These are phyloP conservation scores for Arachis hypogaea DNA, from an alignment of 306 rosid genomes.

Conservation along the genomic window DNA sequence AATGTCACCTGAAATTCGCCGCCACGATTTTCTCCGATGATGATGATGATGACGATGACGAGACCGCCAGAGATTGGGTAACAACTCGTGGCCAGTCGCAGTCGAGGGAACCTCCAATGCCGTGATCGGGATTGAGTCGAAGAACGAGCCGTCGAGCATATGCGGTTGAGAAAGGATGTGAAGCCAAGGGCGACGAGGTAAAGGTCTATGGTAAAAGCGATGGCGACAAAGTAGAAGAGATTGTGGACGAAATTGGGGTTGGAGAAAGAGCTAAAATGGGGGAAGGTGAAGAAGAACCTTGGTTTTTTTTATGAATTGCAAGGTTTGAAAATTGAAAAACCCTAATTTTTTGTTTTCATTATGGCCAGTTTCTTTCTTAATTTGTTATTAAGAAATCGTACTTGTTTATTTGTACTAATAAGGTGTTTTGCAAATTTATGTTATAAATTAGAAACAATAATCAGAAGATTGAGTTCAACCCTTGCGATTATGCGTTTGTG, in stretches of 20 bases:
- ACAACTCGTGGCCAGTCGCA: conserved; percentile 49
- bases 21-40: conserved; percentile 45
- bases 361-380: background rate
- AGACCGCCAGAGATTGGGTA: conserved; percentile 33
- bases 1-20: conserved; percentile 75
- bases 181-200: conserved; percentile 40
- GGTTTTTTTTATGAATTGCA: conserved; percentile 62
- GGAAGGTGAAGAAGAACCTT: conserved; percentile 43
- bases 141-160: conserved; percentile 42
- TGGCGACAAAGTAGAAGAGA: background rate
- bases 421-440: background rate
- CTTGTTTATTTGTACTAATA: background rate
- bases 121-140: conserved; percentile 43
- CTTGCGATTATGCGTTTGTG: too few species aligned
- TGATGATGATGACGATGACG: conserved; percentile 43
- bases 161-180: conserved; percentile 43
- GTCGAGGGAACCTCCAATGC: conserved; percentile 41
- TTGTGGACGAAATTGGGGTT: conserved; percentile 28
- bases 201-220: conserved; percentile 30
- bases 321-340: conserved; percentile 52
- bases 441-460: too few species aligned
- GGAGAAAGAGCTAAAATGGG: conserved; percentile 50
- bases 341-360: background rate
- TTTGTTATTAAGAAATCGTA: background rate
- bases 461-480: too few species aligned